Base-by-base conservation (phyloP, 306 rosid species). In the Vigna radiata region DNA sequence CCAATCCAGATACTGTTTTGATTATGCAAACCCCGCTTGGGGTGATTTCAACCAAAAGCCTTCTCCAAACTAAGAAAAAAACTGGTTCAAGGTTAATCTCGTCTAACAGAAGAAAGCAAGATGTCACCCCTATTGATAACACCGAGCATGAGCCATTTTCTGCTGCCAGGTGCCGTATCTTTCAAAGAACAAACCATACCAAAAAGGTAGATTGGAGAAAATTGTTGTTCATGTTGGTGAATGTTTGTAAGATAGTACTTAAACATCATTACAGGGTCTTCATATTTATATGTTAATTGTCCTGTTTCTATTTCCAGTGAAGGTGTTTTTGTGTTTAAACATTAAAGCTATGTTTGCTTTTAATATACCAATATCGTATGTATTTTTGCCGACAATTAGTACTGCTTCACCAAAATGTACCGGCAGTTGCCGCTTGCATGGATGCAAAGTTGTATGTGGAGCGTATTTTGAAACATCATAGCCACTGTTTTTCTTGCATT, bases 1-100 rank as follows among this genome's bases (percentile, higher is more conserved):
- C 99, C 78, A 96, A 96, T 91, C 98, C 93, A 14, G 96, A 96
- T 72, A 96, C 92, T 13, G 98, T 96, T 79, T 88, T 96, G 81
- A 93, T 93, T 60, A 87, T 96, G 89, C 99, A 96, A 84, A 91
- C 96, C 81, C 97, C 98, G 59, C 72, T 79, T 55, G 99, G 98
- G 69, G 91, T 96, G 56, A 91, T 91, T 86, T 93, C 99, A 43
- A 87, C 98, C 31, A 93, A 90, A 88, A 96, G 84, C 88, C 99
- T 92, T 86, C 87, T 88, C 56, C 98, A 93, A 85, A 91, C 54
- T 75, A 95, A 88, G 89, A 92, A 85, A 85, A 87, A 80, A 83
- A 68, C 83, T 68, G 98, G 98, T 75, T 88, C 99, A 59, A 93
- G 99, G 81, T 82, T 93, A 78, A 93, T 96, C 80, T 89, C 98